These are phyloP conservation scores for Macrocybe gigantea DNA, from an alignment of 768 basidiomycete genomes.

Conservation along the genomic window DNA sequence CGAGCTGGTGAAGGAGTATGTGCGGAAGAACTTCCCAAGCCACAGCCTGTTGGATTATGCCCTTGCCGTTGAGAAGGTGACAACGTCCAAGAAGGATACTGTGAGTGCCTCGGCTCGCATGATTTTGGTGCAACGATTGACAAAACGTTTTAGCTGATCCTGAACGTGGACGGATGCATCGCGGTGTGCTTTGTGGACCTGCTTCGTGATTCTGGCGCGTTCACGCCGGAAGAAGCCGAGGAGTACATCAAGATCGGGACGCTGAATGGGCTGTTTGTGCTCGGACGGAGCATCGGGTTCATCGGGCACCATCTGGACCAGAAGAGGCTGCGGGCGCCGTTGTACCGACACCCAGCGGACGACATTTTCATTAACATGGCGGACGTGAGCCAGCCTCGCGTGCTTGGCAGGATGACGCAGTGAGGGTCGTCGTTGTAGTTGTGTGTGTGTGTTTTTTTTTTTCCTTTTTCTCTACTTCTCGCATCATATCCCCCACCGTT, in stretches of 20 bases:
- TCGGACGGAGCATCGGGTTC: slow-evolving; percentile 97
- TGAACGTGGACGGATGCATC: slow-evolving; percentile 95
- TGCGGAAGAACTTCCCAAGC: slow-evolving; percentile 91
- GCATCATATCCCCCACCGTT: too few species aligned
- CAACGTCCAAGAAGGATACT: slow-evolving; percentile 96
- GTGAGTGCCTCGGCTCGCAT: slow-evolving; percentile 28
- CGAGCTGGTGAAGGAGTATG: slow-evolving; percentile 94
- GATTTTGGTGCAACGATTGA: slow-evolving; percentile 3
- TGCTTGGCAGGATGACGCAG: slow-evolving; percentile 49
- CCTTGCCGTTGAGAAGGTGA: slow-evolving; percentile 95
- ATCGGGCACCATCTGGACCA: slow-evolving; percentile 96
- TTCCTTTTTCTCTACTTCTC: not conserved
- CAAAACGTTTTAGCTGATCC: slow-evolving; percentile 56
- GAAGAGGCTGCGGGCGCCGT: slow-evolving; percentile 86
- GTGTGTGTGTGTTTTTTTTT: not conserved
- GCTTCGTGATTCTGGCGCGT: slow-evolving; percentile 86
- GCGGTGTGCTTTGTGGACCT: slow-evolving; percentile 96
- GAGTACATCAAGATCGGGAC: slow-evolving; percentile 98
- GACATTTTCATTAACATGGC: slow-evolving; percentile 96
- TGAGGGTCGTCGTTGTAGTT: slow-evolving; percentile 2
- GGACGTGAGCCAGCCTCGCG: slow-evolving; percentile 76
- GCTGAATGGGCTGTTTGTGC: slow-evolving; percentile 94
- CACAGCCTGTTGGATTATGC: slow-evolving; percentile 93
- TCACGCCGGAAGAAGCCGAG: slow-evolving; percentile 92
- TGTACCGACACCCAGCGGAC: slow-evolving; percentile 94